Percentiles rank a stretch among this genome's conserved stretches.
phyloP scores from a whole-genome alignment of 345 rosid genomes.

The Clarkia xantiana region DNA sequence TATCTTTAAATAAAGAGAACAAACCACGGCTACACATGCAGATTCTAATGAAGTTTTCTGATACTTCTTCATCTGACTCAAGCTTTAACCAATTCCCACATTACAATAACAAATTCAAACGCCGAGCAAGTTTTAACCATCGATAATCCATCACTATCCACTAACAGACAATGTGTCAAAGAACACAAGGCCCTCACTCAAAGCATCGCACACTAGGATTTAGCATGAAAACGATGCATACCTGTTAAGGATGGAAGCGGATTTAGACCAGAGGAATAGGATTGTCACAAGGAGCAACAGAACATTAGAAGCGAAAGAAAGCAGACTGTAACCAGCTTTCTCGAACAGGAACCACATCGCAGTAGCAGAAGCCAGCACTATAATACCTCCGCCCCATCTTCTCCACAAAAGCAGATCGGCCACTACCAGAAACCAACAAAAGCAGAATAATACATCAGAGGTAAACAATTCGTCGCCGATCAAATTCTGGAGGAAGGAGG shows the following conservation, averaged over 20 bases:
- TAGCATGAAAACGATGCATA: slow-evolving; percentile 8
- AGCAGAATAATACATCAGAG: background rate
- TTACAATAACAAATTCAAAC: no score
- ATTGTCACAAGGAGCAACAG: slow-evolving; percentile 54
- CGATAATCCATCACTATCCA: no score
- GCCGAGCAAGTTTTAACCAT: no score
- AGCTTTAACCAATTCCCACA: no score
- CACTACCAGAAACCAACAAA: slow-evolving; percentile 20
- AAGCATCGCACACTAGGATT: background rate
- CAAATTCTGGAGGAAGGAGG: background rate
- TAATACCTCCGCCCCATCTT: slow-evolving; percentile 34
- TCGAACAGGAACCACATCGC: slow-evolving; percentile 64
- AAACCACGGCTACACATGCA: no score
- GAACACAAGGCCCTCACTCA: no score
- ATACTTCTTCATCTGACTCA: no score
- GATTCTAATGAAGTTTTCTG: no score
- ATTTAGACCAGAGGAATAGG: slow-evolving; percentile 95
- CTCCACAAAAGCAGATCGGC: slow-evolving; percentile 84
- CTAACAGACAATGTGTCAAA: background rate
- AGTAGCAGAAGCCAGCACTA: slow-evolving; percentile 39
- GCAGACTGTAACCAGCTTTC: slow-evolving; percentile 58
- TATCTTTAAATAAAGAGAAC: no score
- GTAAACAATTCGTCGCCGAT: background rate
- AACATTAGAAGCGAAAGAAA: slow-evolving; percentile 64
- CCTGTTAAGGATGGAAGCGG: slow-evolving; percentile 93